Evolutionary conservation across 371 early-diverging fungal species (phyloP), one percentile per base, ranked within the genome.

Genomic region (Cokeromyces recurvatus): DNA sequence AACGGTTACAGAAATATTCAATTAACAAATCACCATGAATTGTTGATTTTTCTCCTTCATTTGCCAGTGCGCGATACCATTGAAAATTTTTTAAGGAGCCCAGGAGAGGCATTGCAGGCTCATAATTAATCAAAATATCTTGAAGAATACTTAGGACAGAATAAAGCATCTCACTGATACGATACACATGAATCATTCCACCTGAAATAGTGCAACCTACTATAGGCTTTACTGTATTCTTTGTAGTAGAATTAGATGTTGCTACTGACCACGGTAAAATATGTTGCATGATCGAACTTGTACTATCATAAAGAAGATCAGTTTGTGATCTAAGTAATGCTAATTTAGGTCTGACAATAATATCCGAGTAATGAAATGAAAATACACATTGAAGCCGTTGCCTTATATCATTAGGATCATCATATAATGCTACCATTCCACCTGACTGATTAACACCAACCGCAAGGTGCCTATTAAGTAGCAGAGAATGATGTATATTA

Each of bases 1-100:
- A n/a, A n/a, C n/a, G n/a, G n/a, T n/a, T n/a, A n/a, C n/a, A n/a
- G n/a, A n/a, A n/a, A n/a, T n/a, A n/a, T n/a, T n/a, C n/a, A n/a
- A n/a, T n/a, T n/a, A n/a, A n/a, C n/a, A n/a, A n/a, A n/a, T 69
- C 69, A 7, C 69, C 69, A 45, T 65, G 53, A 24, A 69, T 46
- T 0, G 53, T 46, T 25, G 51, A 38, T 10, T 51, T 43, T n/a
- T 65, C 53, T 16, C 37, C 11, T 34, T 15, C 39, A 19, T 54
- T 51, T 3, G 59, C 51, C 12, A 59, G 19, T 3, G 50, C 36
- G n/a, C 62, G 45, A 32, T 54, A 64, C 60, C 66, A 62, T 3
- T 51, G 25, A 37, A 69, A 65, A 19, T 69, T 54, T 2, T 42
- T 15, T 1, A 51, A 14, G 4, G 63, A 50, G 6, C 69, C 66